These are phyloP conservation scores for Auriculariales sp. DNA, from an alignment of 768 basidiomycete genomes.

Conservation along the genomic window DNA sequence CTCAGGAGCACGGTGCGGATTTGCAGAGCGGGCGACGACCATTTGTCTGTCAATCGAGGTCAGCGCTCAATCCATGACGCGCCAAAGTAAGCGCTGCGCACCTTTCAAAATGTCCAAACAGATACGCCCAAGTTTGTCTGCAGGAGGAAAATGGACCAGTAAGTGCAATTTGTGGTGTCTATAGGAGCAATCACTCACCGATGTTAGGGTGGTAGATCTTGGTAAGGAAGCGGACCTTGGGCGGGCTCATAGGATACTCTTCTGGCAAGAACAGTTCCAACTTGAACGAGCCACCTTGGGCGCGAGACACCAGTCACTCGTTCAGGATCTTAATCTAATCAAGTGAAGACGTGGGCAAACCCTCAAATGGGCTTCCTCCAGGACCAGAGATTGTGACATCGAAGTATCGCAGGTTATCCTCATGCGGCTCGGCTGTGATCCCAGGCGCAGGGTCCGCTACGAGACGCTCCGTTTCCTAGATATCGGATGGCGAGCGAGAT, in stretches of 20 bases:
- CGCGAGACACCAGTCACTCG: not conserved
- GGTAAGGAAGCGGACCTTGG: conserved; percentile 93
- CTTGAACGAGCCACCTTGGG: conserved; percentile 75
- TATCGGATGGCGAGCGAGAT: too few species aligned
- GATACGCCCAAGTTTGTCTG: conserved; percentile 96
- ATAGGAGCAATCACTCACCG: conserved; percentile 38
- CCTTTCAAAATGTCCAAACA: conserved; percentile 98
- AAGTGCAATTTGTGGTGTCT: not conserved
- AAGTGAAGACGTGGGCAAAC: conserved; percentile 37
- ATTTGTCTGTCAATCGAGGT: conserved; percentile 59
- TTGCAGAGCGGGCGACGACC: conserved; percentile 97
- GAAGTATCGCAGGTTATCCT: conserved; percentile 96
- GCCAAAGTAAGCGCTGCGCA: conserved; percentile 16
- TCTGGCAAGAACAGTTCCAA: conserved; percentile 97
- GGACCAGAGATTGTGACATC: conserved; percentile 96
- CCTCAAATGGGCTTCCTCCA: conserved; percentile 81
- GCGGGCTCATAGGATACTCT: conserved; percentile 98
- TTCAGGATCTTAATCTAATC: too few species aligned
- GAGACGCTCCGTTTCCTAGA: conserved; percentile 96
- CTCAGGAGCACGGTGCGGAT: conserved; percentile 96
- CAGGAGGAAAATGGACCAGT: not conserved
- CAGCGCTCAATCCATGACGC: conserved; percentile 1
- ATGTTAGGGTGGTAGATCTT: conserved; percentile 99
- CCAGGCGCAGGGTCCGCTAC: conserved; percentile 95
- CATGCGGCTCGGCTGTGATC: conserved; percentile 88